phyloP scores from a whole-genome alignment of 2,329 filamentous ascomycete genomes.

The Zymoseptoria brevis region DNA sequence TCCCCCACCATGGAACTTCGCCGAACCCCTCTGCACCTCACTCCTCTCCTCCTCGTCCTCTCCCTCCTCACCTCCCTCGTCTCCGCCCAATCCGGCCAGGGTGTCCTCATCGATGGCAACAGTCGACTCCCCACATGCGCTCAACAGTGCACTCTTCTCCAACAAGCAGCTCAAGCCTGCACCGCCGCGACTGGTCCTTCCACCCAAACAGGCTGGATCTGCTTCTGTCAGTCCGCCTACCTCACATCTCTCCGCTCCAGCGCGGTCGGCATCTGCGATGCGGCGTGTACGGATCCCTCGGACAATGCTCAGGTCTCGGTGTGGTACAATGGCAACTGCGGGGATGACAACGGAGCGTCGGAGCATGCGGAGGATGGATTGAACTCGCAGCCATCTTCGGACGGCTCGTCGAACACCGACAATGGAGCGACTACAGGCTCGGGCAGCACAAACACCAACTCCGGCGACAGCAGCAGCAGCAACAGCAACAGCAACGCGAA shows the following conservation, averaged over 20 bases:
- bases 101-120: slow-evolving; percentile 26
- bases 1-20: too few relatives aligned
- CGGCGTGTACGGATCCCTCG: slow-evolving; percentile 35
- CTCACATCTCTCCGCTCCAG: slow-evolving; percentile 53
- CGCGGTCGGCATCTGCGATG: slow-evolving; percentile 48
- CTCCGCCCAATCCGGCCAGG: slow-evolving; percentile 17
- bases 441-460: slow-evolving; percentile 15
- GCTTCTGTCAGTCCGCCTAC: slow-evolving; percentile 62
- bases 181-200: slow-evolving; percentile 41
- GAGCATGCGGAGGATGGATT: slow-evolving; percentile 19
- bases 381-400: neutral
- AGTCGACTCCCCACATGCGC: slow-evolving; percentile 32
- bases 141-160: slow-evolving; percentile 27
- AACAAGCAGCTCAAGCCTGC: slow-evolving; percentile 63
- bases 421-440: neutral
- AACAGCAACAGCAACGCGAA: slow-evolving; percentile 10
- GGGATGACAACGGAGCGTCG: slow-evolving; percentile 34
- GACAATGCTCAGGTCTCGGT: slow-evolving; percentile 53
- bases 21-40: neutral
- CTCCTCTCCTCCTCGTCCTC: neutral
- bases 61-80: neutral
- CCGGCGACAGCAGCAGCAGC: slow-evolving; percentile 8
- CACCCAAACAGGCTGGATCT: slow-evolving; percentile 50
- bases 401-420: neutral
- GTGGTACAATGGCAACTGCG: slow-evolving; percentile 66